Base-by-base conservation (phyloP, 345 rosid genomes). In the Corymbia maculata region DNA sequence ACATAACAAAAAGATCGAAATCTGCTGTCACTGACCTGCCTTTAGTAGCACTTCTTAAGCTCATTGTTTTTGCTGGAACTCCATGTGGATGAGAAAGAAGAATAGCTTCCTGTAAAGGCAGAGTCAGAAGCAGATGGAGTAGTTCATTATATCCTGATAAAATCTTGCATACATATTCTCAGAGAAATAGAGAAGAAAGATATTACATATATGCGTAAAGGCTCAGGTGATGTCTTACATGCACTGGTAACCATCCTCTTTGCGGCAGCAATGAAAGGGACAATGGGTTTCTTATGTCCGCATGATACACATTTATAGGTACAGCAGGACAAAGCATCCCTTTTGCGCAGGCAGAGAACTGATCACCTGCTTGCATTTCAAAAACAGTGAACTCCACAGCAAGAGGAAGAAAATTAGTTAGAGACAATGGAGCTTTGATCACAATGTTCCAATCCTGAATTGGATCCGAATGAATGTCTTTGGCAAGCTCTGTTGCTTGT, bases 381-480 rank as follows among this genome's bases (percentile, higher is more conserved):
- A 95, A 93, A 55, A 98, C 92, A 88, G 98, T 93, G 89, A 94
- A 98, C 90, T 96, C 98, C 89, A 97, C 96, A 52, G 89, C 91
- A 93, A 97, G 94, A 75, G 99, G 99, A 92, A 98, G 99, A 92
- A 92, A 95, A 89, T 93, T 96, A 91, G 95, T 89, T 89, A 98
- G 90, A 84, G 95, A 95, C 84, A 98, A 91, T 42, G 99, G 99
- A 61, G 99, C 90, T 90, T 96, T 98, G 87, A 98, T 90, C 89
- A 93, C 95, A 90, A 98, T 92, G 90, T 87, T 92, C 99, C 99
- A 98, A 91, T 98, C 99, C 90, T 96, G 94, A 91, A 97, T 97
- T 52, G 98, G 96, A 91, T 97, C 92, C 6, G 93, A 94, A 87
- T 87, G 94, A 22, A 95, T 92, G 90, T 96, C 99, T 91, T 95